Evolutionary conservation across 176 grass and related monocot genomes (phyloP), one percentile per base, ranked within the genome.

Genomic region (Raddia distichophylla): DNA sequence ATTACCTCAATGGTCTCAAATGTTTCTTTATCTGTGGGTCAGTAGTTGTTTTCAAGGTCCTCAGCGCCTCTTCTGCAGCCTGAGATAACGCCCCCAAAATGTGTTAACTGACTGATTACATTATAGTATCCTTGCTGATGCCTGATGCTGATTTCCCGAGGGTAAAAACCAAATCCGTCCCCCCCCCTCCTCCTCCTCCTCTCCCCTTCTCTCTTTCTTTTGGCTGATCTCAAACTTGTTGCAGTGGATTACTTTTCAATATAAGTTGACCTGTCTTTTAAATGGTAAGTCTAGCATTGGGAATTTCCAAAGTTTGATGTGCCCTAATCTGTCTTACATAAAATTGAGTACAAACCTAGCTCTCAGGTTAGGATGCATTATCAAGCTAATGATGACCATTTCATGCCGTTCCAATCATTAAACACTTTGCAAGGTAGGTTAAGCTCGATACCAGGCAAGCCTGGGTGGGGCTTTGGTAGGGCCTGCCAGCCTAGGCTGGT

Each of bases 61-160:
- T 87, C 80, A 93, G 44, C 4, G 91, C 91, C 72, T 86, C 84
- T 82, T 93, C 84, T 20, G 91, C 91, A 35, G 87, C 91, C 87
- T 90, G 73, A 83, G 78, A 74, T 5, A 82, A 71, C 44, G 42
- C 15, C 19, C 34, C 18, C 62, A 27, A 75, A 58, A 27, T 27
- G 27, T 27, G 27, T 27, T 27, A 27, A 27, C 1, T 27, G 27
- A 27, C 27, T 27, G 27, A 35, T 34, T 32, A 63, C 27, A 35
- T 14, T 15, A 5, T 20, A 61, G 13, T 15, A 33, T 10, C 45
- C 47, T 71, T 9, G 48, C 12, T 3, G 5, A 63, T 63, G 22
- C 59, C 59, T 18, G 18, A 62, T 27, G 27, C 27, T 27, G 27
- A 27, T 27, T 50, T 50, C 8, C 22, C 60, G 64, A 52, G 14